A percentile compares a stretch with the other conserved stretches of the same genome.
phyloP scores from a whole-genome alignment of 116 monocot species.

The Iris pallida region DNA sequence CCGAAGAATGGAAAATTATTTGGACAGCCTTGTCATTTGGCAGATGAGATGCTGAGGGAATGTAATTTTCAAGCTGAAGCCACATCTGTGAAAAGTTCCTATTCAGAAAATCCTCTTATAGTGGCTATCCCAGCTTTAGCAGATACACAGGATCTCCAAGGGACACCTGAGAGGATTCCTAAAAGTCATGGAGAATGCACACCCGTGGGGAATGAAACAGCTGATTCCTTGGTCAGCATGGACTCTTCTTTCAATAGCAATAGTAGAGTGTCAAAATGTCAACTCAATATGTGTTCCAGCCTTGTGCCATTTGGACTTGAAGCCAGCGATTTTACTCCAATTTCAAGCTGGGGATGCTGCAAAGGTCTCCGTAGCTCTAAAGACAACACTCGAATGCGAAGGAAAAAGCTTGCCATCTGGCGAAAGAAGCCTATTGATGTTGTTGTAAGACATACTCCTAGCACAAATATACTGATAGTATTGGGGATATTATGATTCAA shows the following conservation, averaged over 20 bases:
- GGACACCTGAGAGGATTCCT: background rate
- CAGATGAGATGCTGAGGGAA: background rate
- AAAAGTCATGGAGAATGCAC: background rate
- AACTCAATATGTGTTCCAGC: background rate
- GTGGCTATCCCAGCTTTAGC: background rate
- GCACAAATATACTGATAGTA: too few relatives aligned
- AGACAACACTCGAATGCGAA: background rate
- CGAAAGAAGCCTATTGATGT: background rate
- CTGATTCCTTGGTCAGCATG: background rate
- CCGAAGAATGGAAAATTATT: background rate
- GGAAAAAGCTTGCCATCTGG: constrained; percentile 6
- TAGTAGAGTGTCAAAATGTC: background rate
- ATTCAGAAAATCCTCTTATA: background rate
- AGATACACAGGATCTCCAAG: background rate
- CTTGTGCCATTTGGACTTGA: background rate
- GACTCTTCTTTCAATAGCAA: background rate
- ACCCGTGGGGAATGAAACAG: background rate
- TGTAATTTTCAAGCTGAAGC: background rate
- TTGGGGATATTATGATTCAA: too few relatives aligned
- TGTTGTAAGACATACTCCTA: background rate
- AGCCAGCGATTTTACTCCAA: background rate
- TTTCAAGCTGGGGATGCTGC: background rate
- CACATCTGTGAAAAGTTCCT: background rate
- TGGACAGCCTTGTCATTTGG: too few relatives aligned
- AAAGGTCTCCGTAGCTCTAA: background rate